Evolutionary conservation across 2,329 filamentous ascomycete species (phyloP), one percentile per base, ranked within the genome.

Genomic region (Cryphonectria nitschkei): DNA sequence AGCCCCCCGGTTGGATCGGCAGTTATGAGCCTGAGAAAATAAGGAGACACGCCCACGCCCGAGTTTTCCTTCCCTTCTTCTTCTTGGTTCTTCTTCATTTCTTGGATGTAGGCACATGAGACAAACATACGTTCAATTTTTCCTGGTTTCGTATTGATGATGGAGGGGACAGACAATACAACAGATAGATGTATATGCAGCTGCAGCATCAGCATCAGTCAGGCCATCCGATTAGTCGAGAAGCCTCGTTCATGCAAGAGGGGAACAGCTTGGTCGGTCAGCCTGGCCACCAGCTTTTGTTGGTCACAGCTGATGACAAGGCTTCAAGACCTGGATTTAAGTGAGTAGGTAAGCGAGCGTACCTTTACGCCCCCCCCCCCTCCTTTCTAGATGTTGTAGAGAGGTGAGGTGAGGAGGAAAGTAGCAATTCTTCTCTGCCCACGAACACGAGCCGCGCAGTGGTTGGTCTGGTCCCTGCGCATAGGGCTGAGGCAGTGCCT

Each of bases 401-500:
- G 43, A 56, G 52, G 52, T 29, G 52, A 56, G 52, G 52, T 56
- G 52, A 26, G 52, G 50, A 13, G 52, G 5, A 61, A 9, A 19
- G 56, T 16, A 62, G 37, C 16, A 29, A 60, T 60, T 19, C 14
- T 37, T 58, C 26, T 32, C 11, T 32, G 63, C 63, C 43, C 43
- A 11, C 26, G 32, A 16, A 61, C 34, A 61, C 26, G 26, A 65
- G 63, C 41, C 8, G 26, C 43, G 54, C 29, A 43, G 46, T 50
- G 52, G 64, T 65, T 60, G 56, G 26, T 60, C 56, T n/a, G 37
- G 37, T 19, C 61, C 70, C 70, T 66, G 68, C 52, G 37, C 69
- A 66, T 70, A 72, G 70, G 70, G 70, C 70, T 72, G 70, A 72
- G 65, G 56, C 68, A 65, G 65, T 52, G 41, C 64, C 29, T 11